Evolutionary conservation across 257 asterid genomes (phyloP).

Genomic region (Jaltomata sinuosa): DNA sequence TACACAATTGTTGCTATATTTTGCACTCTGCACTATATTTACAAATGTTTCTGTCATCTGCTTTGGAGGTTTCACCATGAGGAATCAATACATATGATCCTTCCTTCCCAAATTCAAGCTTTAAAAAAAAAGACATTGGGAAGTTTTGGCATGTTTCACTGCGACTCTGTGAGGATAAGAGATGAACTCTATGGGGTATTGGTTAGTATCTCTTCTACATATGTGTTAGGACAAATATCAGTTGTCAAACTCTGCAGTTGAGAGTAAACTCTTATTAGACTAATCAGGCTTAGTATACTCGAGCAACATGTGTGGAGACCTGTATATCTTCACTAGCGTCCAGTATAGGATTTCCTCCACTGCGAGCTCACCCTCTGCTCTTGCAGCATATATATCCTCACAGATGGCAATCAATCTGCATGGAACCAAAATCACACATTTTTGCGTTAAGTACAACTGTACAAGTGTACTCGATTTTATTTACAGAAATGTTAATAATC

Average conservation of each 20-base stretch:
- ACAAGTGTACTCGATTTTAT: background rate
- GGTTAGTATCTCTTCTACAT: slow-evolving; percentile 4
- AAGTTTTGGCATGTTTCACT: background rate
- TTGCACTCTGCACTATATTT: slow-evolving; percentile 1
- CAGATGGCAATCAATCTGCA: slow-evolving; percentile 92
- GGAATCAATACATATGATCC: background rate
- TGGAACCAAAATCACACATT: background rate
- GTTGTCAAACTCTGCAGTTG: background rate
- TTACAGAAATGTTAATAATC: background rate
- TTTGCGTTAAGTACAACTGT: background rate
- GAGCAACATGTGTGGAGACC: slow-evolving; percentile 96
- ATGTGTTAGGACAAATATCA: background rate
- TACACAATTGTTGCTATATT: background rate
- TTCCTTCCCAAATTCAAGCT: slow-evolving; percentile 12
- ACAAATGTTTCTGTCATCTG: background rate
- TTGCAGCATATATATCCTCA: slow-evolving; percentile 95
- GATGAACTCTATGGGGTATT: background rate
- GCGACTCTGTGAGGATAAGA: background rate
- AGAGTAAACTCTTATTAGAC: background rate
- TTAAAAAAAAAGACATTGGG: slow-evolving; percentile 2
- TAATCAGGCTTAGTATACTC: slow-evolving; percentile 86
- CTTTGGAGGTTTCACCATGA: background rate
- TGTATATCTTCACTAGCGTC: slow-evolving; percentile 87
- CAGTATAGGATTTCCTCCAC: slow-evolving; percentile 97
- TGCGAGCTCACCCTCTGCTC: slow-evolving; percentile 97